Evolutionary conservation across 352 stramenopile species (phyloP).

Genomic region (Phytophthora brassicae): DNA sequence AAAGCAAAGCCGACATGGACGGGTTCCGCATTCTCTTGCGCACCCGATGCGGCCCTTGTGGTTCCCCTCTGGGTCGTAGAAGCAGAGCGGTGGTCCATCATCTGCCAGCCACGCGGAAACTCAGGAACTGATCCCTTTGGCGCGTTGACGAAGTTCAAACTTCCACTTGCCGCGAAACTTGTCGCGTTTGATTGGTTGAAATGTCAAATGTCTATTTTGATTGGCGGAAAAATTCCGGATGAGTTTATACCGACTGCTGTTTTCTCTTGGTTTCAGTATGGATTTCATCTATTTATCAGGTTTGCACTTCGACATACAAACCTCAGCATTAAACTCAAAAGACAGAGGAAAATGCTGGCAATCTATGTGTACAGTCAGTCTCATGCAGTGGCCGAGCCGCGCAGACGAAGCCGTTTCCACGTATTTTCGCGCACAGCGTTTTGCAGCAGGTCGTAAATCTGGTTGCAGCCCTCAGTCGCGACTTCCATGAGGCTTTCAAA

Average conservation of each 20-base stretch:
- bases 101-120: conserved; percentile 5
- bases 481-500: conserved; percentile 87
- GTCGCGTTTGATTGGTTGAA: conserved; percentile 24
- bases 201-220: no score
- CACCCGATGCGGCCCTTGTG: background rate
- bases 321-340: conserved; percentile 22
- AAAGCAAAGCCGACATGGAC: background rate
- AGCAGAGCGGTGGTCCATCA: conserved; percentile 25
- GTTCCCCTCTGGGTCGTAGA: background rate
- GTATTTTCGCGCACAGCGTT: conserved; percentile 86
- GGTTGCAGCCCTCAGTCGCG: conserved; percentile 77
- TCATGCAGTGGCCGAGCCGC: conserved; percentile 43
- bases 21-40: conserved; percentile 43
- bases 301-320: conserved; percentile 26
- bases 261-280: no score
- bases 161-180: conserved; percentile 33
- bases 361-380: conserved; percentile 10
- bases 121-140: conserved; percentile 26
- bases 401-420: conserved; percentile 73
- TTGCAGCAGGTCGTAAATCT: conserved; percentile 86
- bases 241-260: no score
- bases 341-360: background rate
- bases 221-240: no score
- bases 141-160: conserved; percentile 37
- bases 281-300: no score